Conservation (phyloP, 2,329 filamentous ascomycete genomes). For the Cladosporium sp. region DNA sequence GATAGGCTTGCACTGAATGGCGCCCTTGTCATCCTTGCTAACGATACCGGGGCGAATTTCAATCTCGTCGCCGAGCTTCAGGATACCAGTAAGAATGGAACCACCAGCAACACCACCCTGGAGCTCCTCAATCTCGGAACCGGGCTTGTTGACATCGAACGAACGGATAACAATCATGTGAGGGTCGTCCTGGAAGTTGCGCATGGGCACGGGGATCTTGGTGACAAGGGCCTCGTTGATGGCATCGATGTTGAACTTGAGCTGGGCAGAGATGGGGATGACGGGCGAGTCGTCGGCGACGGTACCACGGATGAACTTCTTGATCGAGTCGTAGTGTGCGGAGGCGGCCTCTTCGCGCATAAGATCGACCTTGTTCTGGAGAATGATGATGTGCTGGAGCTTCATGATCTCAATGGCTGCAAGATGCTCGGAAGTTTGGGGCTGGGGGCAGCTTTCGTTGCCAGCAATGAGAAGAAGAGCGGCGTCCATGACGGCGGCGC, state of each 20-base stretch:
- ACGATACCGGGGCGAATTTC: conserved; percentile 99
- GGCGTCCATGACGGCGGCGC: conserved; percentile 98
- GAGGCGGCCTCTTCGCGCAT: conserved; percentile 95
- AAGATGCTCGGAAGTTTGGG: conserved; percentile 97
- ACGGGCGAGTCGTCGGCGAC: conserved; percentile 93
- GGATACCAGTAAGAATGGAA: conserved; percentile 90
- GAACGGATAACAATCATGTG: conserved; percentile 99
- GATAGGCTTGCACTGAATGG: conserved; percentile 95
- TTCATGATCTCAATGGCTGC: conserved; percentile 99
- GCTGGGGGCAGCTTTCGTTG: conserved; percentile 97
- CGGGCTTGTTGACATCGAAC: conserved; percentile 99
- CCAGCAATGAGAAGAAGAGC: conserved; percentile 93
- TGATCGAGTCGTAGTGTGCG: conserved; percentile 93
- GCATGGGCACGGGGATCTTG: conserved; percentile 85
- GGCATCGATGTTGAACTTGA: conserved; percentile 99
- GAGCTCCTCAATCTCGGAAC: conserved; percentile 95
- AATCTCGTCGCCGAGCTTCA: conserved; percentile 97
- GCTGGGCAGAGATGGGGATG: conserved; percentile 94
- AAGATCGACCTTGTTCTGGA: conserved; percentile 99
- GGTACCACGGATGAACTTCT: conserved; percentile 97
- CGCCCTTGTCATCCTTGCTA: conserved; percentile 87
- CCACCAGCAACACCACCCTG: conserved; percentile 99
- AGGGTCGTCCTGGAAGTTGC: conserved; percentile 88
- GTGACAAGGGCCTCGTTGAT: conserved; percentile 95
- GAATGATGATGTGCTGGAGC: conserved; percentile 97